Evolutionary conservation across 208 protist species (phyloP).

Genomic region (Endotrypanum monterogeii): DNA sequence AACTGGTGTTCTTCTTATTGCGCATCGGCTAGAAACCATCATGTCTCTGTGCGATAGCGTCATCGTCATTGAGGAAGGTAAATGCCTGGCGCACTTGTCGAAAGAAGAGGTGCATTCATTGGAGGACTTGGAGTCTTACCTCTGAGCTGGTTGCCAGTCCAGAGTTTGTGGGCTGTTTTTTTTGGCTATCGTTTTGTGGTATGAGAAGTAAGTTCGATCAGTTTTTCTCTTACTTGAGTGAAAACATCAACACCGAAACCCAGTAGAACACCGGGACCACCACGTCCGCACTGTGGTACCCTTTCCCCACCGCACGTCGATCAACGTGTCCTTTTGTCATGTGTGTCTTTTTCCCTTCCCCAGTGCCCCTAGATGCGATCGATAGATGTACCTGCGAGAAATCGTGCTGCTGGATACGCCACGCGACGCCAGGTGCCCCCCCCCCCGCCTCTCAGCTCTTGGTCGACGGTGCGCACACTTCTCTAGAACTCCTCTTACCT

Average conservation of each 20-base stretch:
- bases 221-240: background rate
- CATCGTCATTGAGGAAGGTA: constrained; percentile 74
- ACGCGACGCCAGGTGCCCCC: rapidly evolving
- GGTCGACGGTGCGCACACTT: background rate
- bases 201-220: background rate
- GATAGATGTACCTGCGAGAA: background rate
- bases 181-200: background rate
- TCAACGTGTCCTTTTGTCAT: background rate
- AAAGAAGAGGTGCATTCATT: constrained; percentile 45
- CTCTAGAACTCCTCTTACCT: background rate
- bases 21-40: constrained; percentile 96
- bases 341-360: too few relatives aligned
- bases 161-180: background rate
- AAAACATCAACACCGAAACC: background rate
- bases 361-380: background rate
- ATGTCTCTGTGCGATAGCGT: constrained; percentile 90
- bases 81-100: constrained; percentile 48
- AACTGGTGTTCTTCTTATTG: constrained; percentile 95
- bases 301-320: background rate
- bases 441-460: background rate
- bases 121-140: constrained; percentile 57
- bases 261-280: background rate
- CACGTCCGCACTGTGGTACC: background rate
- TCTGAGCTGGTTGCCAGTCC: constrained; percentile 19
- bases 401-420: background rate